Conservation (phyloP, 305 asterid species). For the Withania somnifera region DNA sequence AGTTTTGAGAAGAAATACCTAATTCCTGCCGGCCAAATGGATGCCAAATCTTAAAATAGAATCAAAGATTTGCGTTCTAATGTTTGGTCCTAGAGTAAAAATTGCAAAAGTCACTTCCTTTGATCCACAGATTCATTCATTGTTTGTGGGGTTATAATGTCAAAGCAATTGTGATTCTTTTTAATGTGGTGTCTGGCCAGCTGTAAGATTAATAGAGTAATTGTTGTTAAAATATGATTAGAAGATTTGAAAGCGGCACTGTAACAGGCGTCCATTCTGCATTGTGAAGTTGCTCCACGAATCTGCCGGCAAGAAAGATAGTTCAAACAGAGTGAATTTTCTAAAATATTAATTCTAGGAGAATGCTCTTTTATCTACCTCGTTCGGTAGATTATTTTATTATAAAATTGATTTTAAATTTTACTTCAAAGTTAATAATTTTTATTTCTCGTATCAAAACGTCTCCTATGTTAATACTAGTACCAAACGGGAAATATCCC, state of each 20-base stretch:
- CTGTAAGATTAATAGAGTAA: too few species aligned
- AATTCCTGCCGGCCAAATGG: neutral
- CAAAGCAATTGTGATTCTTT: neutral
- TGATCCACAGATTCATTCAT: neutral
- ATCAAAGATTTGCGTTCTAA: neutral
- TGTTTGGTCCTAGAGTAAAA: neutral
- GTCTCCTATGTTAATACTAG: too few species aligned
- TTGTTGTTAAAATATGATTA: neutral
- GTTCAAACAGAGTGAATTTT: too few species aligned
- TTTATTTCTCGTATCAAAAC: too few species aligned
- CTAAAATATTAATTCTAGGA: too few species aligned
- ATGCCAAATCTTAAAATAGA: neutral
- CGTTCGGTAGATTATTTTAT: too few species aligned
- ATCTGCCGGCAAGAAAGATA: neutral
- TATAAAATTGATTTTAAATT: too few species aligned
- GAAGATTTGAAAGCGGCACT: neutral
- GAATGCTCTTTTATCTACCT: too few species aligned
- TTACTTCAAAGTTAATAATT: too few species aligned
- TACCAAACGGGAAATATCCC: too few species aligned
- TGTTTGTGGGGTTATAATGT: neutral
- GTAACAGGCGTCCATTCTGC: neutral
- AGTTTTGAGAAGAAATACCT: too few species aligned
- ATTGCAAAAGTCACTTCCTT: neutral
- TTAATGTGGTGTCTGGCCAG: neutral
- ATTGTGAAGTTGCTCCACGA: neutral